A percentile compares a stretch with the other conserved stretches of the same genome.
These are phyloP conservation scores for Giardia muris DNA, from an alignment of 208 protist species.

Conservation along the genomic window DNA sequence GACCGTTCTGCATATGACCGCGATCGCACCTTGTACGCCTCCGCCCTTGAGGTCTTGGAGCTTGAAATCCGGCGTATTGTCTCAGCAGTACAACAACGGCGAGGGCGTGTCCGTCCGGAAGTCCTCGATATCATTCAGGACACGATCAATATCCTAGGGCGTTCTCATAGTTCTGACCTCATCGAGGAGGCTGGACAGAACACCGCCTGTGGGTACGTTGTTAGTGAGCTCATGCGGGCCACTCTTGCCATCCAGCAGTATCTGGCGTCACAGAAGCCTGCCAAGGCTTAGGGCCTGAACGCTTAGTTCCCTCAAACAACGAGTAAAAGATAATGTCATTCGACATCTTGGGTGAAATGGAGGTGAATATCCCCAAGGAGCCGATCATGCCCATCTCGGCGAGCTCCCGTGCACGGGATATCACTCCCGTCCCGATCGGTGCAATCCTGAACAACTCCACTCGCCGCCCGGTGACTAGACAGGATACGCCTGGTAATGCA, in stretches of 20 bases:
- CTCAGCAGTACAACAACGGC: background rate
- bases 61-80: background rate
- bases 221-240: background rate
- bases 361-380: background rate
- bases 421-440: no score
- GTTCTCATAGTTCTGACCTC: background rate
- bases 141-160: background rate
- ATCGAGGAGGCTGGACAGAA: background rate
- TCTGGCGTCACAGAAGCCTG: background rate
- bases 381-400: background rate
- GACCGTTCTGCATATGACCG: background rate
- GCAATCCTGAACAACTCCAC: no score
- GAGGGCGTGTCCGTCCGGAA: background rate
- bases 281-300: no score
- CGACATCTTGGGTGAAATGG: background rate
- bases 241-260: background rate
- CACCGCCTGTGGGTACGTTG: background rate
- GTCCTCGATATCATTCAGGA: background rate
- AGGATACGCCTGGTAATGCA: no score
- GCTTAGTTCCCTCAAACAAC: no score
- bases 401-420: no score
- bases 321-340: no score
- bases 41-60: background rate
- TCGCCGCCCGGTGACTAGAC: no score
- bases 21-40: background rate